These are phyloP conservation scores for Naganishia cerealis DNA, from an alignment of 1,284 basidiomycete genomes.

Conservation along the genomic window DNA sequence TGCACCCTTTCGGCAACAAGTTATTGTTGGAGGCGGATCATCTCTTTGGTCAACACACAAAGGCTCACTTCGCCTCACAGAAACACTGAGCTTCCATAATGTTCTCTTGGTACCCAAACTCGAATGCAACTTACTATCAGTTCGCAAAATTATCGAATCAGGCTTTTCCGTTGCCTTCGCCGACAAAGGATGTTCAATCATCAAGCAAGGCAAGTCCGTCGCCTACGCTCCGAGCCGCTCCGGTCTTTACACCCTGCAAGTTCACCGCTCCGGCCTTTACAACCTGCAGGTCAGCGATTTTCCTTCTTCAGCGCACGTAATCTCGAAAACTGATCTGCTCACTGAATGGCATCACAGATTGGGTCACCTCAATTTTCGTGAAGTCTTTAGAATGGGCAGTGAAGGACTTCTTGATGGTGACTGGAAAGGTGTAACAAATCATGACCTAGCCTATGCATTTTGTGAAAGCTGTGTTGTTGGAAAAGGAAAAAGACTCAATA, in stretches of 20 bases:
- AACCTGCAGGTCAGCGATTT: slow-evolving; percentile 15
- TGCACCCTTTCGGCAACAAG: neutral
- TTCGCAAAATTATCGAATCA: neutral
- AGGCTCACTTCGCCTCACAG: slow-evolving; percentile 4
- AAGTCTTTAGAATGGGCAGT: slow-evolving; percentile 19
- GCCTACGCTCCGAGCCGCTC: neutral
- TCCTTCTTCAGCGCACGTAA: neutral
- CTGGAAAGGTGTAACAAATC: neutral
- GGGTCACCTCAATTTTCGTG: slow-evolving; percentile 2
- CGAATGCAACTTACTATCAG: slow-evolving; percentile 11
- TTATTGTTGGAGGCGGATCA: slow-evolving; percentile 12
- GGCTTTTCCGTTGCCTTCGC: neutral
- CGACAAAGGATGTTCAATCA: neutral
- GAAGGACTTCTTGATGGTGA: slow-evolving; percentile 8
- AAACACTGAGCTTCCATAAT: neutral
- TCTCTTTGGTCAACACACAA: slow-evolving; percentile 12
- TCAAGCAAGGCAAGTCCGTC: neutral
- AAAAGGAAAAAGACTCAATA: slow-evolving; percentile 30
- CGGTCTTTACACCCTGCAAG: too few species aligned
- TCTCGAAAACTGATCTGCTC: slow-evolving; percentile 12
- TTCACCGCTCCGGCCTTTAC: neutral
- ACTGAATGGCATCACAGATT: slow-evolving; percentile 22
- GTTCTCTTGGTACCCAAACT: slow-evolving; percentile 12
- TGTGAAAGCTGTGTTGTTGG: slow-evolving; percentile 31
- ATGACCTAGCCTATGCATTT: neutral